Percentiles rank a stretch among this genome's conserved stretches.
Conservation (phyloP, 345 rosid species). For the Cardamine chenopodiifolia region DNA sequence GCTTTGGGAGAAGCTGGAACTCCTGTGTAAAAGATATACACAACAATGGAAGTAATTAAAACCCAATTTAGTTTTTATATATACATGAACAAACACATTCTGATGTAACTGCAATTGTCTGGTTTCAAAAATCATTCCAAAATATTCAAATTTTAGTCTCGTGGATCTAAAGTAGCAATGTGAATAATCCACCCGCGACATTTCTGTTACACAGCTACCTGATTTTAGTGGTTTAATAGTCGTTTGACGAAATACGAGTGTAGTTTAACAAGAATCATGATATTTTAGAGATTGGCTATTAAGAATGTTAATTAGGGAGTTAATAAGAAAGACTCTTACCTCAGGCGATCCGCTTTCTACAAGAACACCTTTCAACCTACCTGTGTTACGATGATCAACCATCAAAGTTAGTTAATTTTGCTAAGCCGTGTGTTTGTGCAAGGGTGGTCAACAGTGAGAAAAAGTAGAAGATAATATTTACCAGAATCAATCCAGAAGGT, state of each 20-base stretch:
- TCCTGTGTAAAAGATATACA: constrained; percentile 49
- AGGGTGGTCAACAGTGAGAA: background rate
- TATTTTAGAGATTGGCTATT: background rate
- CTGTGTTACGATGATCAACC: constrained; percentile 45
- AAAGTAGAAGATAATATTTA: constrained; percentile 30
- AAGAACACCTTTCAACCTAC: constrained; percentile 90
- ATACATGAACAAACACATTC: background rate
- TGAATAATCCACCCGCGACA: background rate
- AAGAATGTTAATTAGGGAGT: background rate
- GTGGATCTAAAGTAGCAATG: too few relatives aligned
- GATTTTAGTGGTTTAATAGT: background rate
- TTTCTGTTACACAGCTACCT: background rate
- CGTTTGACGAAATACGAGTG: background rate
- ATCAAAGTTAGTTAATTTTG: background rate
- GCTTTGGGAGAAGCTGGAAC: constrained; percentile 80
- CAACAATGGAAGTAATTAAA: background rate
- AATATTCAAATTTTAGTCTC: background rate
- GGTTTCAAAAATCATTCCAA: background rate
- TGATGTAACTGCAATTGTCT: background rate
- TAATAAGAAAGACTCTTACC: constrained; percentile 49
- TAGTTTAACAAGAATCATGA: background rate
- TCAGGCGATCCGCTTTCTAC: constrained; percentile 94
- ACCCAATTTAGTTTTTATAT: background rate
- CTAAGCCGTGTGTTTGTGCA: background rate
- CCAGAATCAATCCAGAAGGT: constrained; percentile 96